These are phyloP conservation scores for Clavispora phyllophila DNA, from an alignment of 805 yeast genomes.

Conservation along the genomic window DNA sequence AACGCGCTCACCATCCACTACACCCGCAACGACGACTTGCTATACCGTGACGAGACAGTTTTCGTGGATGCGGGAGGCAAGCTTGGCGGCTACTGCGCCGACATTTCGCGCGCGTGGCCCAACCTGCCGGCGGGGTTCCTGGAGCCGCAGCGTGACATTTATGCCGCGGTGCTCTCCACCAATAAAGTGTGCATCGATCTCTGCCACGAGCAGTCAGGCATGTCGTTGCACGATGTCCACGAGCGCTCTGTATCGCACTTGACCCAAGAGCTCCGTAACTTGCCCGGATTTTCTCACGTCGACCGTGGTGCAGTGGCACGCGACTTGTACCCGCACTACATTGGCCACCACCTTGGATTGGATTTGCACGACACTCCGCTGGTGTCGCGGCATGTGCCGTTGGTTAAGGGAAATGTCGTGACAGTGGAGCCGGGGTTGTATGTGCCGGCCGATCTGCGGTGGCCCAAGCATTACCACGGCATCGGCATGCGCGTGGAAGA, in stretches of 20 bases:
- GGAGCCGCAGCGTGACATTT: slow-evolving; percentile 76
- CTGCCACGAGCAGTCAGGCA: slow-evolving; percentile 50
- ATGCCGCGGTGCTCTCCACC: slow-evolving; percentile 81
- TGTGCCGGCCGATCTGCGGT: slow-evolving; percentile 66
- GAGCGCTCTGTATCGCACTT: slow-evolving; percentile 56
- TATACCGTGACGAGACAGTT: slow-evolving; percentile 74
- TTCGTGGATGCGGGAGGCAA: slow-evolving; percentile 95
- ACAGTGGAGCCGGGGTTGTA: slow-evolving; percentile 97
- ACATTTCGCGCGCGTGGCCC: slow-evolving; percentile 97
- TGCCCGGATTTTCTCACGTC: slow-evolving; percentile 57
- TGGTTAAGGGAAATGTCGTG: slow-evolving; percentile 72
- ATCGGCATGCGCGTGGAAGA: slow-evolving; percentile 96
- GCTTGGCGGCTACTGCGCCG: slow-evolving; percentile 91
- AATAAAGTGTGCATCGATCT: slow-evolving; percentile 71
- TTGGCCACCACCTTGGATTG: slow-evolving; percentile 92
- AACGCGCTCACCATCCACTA: slow-evolving; percentile 92
- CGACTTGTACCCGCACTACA: slow-evolving; percentile 79
- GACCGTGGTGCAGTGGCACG: slow-evolving; percentile 49
- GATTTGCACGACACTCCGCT: slow-evolving; percentile 84
- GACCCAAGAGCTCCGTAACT: slow-evolving; percentile 59
- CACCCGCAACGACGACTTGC: slow-evolving; percentile 82
- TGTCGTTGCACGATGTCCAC: slow-evolving; percentile 72
- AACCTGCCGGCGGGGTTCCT: slow-evolving; percentile 64
- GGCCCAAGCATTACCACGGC: slow-evolving; percentile 78
- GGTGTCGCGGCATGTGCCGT: slow-evolving; percentile 47